A percentile compares a stretch with the other conserved stretches of the same genome.
These are phyloP conservation scores for Paspalum notatum DNA, from an alignment of 176 grass and related monocot species.

Conservation along the genomic window DNA sequence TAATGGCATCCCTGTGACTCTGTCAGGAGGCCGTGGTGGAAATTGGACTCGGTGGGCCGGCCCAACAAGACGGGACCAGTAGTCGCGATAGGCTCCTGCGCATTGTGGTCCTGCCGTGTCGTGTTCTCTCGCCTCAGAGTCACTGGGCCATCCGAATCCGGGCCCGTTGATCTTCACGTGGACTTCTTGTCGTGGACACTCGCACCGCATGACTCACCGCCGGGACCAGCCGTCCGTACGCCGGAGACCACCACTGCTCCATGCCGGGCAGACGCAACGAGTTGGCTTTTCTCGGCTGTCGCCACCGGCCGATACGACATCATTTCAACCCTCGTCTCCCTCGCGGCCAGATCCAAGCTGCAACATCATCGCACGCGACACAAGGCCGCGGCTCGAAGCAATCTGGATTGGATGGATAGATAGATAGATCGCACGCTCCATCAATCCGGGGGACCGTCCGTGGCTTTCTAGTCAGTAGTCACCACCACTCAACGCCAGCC, in stretches of 20 bases:
- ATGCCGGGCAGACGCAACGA: not conserved
- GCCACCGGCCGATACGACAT: not conserved
- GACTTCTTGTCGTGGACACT: not conserved
- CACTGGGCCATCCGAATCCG: not conserved
- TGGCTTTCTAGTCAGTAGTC: not conserved
- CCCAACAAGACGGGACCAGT: not conserved
- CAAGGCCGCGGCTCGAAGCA: slow-evolving; percentile 27
- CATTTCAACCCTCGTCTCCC: not conserved
- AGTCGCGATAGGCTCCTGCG: not conserved
- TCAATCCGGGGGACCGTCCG: slow-evolving; percentile 15
- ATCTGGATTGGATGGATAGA: not conserved
- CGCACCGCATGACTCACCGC: not conserved
- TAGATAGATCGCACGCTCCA: slow-evolving; percentile 21
- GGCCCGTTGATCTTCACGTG: slow-evolving; percentile 30
- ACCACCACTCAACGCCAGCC: slow-evolving; percentile 2
- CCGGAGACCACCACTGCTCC: not conserved
- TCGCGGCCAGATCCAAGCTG: not conserved
- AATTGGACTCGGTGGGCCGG: not conserved
- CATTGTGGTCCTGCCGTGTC: not conserved
- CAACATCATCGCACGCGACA: not conserved
- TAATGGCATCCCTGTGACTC: too few relatives aligned
- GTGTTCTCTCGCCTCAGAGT: not conserved
- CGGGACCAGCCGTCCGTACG: not conserved
- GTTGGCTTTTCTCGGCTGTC: not conserved
- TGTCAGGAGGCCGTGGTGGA: not conserved